Percentiles rank a stretch among this genome's conserved stretches.
phyloP scores from a whole-genome alignment of 345 rosid species.

The Conringia planisiliqua region DNA sequence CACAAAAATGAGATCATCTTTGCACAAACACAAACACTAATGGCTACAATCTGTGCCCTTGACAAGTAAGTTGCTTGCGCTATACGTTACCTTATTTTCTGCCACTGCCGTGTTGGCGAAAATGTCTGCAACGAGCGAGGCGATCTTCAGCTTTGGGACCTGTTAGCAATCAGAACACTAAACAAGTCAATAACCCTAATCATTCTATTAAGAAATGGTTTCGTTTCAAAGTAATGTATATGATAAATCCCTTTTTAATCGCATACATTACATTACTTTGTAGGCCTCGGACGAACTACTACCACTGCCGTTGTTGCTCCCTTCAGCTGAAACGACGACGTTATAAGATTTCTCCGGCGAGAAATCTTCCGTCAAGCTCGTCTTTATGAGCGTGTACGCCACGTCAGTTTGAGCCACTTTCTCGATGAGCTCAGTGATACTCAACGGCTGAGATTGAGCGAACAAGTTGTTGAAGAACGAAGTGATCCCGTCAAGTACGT shows the following conservation, averaged over 20 bases:
- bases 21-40: neutral
- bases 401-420: conserved; percentile 64
- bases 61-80: neutral
- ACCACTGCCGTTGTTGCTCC: conserved; percentile 50
- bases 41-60: neutral
- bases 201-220: conserved; percentile 3
- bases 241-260: conserved; percentile 23
- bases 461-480: conserved; percentile 77
- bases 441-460: conserved; percentile 55
- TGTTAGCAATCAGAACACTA: conserved; percentile 17
- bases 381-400: conserved; percentile 73
- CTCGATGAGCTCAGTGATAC: conserved; percentile 59
- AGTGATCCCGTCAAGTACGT: conserved; percentile 73
- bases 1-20: neutral
- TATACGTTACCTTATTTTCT: conserved; percentile 73
- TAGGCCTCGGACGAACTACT: conserved; percentile 37
- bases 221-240: conserved; percentile 5
- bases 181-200: neutral
- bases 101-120: conserved; percentile 81
- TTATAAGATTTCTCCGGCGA: conserved; percentile 77
- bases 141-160: conserved; percentile 80
- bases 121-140: conserved; percentile 77
- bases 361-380: conserved; percentile 76
- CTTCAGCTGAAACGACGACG: conserved; percentile 76
- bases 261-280: conserved; percentile 99